Base-by-base conservation (phyloP, 352 stramenopile species). In the Phytophthora palmivora region DNA sequence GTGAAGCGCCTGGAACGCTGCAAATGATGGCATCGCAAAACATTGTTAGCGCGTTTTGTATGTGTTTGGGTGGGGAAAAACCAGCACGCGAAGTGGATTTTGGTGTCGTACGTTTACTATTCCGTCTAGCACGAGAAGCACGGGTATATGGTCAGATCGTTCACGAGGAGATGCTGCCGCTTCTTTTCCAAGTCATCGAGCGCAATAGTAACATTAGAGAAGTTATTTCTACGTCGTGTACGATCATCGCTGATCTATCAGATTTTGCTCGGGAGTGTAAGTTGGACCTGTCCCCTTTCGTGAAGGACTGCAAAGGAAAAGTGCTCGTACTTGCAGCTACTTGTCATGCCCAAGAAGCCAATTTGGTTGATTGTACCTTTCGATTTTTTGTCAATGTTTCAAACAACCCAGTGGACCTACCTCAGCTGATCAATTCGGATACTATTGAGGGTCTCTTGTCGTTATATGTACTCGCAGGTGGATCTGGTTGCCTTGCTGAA, bases 211-310 rank as follows among this genome's bases (percentile, higher is more conserved):
- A 80, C 15, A 58, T 72, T 0, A 39, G 79, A 15, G 84, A 96
- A 18, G 77, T 88, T 1, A 62, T 76, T 11, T 55, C 59, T 0
- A 63, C 71, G 0, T 65, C 82, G 1, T 92, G 87, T 22, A 62
- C 79, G 7, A 84, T 97, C 4, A 63, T 97, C 5, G 89, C 92
- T 22, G 70, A 78, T 3, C 43, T 96, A 11, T 87, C 85, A 1
- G 72, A 78, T 14, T 90, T 90, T 67, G 80, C 84, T 3, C 44
- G 62, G 8, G 46, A 77, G 9, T 86, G 81, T 37, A 83, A 79
- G 19, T 52, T 91, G 19, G 84, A 91, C 46, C 21, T 93, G 5
- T 70, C 70, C 8, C 55, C 74, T 18, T 89, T 84, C 30, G n/a
- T 89, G 30, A 60, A 72, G 10, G 19, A 45, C 1, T 93, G 84